Evolutionary conservation across 306 rosid species (phyloP).

Genomic region (Betula pendula): DNA sequence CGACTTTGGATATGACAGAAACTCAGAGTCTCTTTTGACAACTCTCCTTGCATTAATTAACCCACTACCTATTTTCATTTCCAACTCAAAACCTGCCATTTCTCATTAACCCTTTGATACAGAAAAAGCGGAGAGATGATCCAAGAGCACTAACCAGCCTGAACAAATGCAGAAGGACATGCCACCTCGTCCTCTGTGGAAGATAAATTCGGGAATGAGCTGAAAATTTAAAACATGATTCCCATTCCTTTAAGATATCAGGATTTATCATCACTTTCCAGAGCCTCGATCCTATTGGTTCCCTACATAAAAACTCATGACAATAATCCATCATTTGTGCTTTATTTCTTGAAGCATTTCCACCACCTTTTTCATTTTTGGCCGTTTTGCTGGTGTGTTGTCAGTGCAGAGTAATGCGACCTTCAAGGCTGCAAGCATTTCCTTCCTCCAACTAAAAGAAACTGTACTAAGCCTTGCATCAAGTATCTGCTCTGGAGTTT

Average conservation of each 20-base stretch:
- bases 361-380: conserved; percentile 91
- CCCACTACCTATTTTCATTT: not conserved
- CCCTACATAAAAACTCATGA: conserved; percentile 6
- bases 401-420: conserved; percentile 97
- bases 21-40: not conserved
- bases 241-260: not conserved
- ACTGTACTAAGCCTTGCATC: conserved; percentile 90
- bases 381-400: conserved; percentile 87
- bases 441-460: conserved; percentile 96
- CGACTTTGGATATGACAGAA: not conserved
- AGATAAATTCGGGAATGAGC: not conserved
- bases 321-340: conserved; percentile 36
- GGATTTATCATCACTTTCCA: not conserved
- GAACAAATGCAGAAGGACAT: conserved; percentile 3
- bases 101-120: conserved; percentile 1
- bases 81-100: conserved; percentile 4
- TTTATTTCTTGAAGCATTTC: conserved; percentile 92
- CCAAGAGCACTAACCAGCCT: not conserved
- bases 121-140: not conserved
- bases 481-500: conserved; percentile 98
- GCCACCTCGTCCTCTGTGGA: not conserved
- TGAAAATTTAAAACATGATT: not conserved
- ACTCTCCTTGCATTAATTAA: not conserved
- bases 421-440: conserved; percentile 96
- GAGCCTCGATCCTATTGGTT: not conserved